Conservation (phyloP, 371 early-diverging fungal genomes). For the Nematocida displodere region DNA sequence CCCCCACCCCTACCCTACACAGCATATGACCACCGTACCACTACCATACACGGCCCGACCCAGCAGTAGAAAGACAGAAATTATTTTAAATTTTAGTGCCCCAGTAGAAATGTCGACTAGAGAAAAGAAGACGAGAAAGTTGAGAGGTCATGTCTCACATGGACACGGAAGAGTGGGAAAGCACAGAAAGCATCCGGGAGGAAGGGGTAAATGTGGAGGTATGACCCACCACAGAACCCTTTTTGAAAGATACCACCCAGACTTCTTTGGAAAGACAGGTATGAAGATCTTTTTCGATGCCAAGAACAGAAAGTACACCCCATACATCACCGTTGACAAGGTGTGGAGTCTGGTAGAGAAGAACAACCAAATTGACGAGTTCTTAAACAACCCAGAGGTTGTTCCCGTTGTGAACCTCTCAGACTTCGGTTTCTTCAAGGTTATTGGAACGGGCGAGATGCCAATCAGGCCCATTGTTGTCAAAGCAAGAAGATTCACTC, state of each 20-base stretch:
- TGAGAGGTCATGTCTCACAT: slow-evolving; percentile 66
- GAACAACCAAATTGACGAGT: slow-evolving; percentile 73
- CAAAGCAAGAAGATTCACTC: slow-evolving; percentile 86
- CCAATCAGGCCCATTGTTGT: slow-evolving; percentile 82
- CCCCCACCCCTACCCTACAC: no score
- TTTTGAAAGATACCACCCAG: slow-evolving; percentile 99
- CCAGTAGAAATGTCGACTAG: slow-evolving; percentile 47
- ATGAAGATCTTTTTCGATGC: slow-evolving; percentile 77
- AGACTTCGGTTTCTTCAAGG: slow-evolving; percentile 81
- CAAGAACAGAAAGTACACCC: slow-evolving; percentile 82
- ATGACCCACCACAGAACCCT: slow-evolving; percentile 97
- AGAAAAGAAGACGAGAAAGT: slow-evolving; percentile 60
- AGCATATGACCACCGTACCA: no score
- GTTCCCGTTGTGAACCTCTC: slow-evolving; percentile 63
- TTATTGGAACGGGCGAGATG: slow-evolving; percentile 85
- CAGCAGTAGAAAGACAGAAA: no score
- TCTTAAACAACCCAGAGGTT: slow-evolving; percentile 75
- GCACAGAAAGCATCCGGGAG: slow-evolving; percentile 99
- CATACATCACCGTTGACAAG: slow-evolving; percentile 81
- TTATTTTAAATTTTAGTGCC: slow-evolving; percentile 47
- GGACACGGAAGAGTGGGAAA: slow-evolving; percentile 72
- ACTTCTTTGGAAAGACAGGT: slow-evolving; percentile 99
- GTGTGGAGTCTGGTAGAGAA: slow-evolving; percentile 85
- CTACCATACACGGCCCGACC: no score
- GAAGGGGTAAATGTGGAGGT: slow-evolving; percentile 98